A percentile compares a stretch with the other conserved stretches of the same genome.
Evolutionary conservation across 257 asterid genomes (phyloP).

Genomic region (Fraxinus quadrangulata): DNA sequence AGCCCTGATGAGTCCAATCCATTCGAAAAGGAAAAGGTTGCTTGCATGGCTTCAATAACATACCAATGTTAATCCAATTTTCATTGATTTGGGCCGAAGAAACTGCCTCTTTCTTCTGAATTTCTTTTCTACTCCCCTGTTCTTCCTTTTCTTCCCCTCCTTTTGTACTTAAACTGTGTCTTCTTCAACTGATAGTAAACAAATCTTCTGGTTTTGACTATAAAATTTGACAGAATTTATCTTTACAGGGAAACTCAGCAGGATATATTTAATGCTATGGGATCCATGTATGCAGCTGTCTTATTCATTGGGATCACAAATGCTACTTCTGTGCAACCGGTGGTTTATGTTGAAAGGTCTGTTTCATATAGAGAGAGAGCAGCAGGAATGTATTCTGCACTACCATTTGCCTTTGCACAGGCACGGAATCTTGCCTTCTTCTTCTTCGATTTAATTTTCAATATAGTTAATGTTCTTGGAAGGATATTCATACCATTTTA

Average conservation of each 20-base stretch:
- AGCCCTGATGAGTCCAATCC: too few species aligned
- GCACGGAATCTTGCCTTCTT: conserved; percentile 28
- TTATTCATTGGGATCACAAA: conserved; percentile 82
- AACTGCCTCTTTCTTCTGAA: background rate
- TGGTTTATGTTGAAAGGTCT: conserved; percentile 70
- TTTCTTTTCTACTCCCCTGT: background rate
- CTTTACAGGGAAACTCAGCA: conserved; percentile 64
- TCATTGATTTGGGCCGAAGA: background rate
- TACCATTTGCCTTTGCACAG: conserved; percentile 93
- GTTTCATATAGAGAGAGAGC: conserved; percentile 89
- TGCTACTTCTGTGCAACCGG: conserved; percentile 80
- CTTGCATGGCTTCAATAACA: too few species aligned
- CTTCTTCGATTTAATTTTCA: background rate
- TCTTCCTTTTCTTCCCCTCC: background rate
- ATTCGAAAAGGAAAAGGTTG: too few species aligned
- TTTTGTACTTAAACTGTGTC: conserved; percentile 8
- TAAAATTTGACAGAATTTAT: conserved; percentile 1
- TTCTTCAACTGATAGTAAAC: background rate
- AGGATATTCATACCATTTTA: background rate
- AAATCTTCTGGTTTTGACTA: conserved; percentile 1
- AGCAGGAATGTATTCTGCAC: conserved; percentile 93
- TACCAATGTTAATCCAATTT: background rate
- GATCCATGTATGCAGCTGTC: conserved; percentile 95
- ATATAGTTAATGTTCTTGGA: background rate
- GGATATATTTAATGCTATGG: conserved; percentile 92